Percentiles rank a stretch among this genome's conserved stretches.
phyloP scores from a whole-genome alignment of 1,139 yeast genomes.

The Kodamaea plutei region DNA sequence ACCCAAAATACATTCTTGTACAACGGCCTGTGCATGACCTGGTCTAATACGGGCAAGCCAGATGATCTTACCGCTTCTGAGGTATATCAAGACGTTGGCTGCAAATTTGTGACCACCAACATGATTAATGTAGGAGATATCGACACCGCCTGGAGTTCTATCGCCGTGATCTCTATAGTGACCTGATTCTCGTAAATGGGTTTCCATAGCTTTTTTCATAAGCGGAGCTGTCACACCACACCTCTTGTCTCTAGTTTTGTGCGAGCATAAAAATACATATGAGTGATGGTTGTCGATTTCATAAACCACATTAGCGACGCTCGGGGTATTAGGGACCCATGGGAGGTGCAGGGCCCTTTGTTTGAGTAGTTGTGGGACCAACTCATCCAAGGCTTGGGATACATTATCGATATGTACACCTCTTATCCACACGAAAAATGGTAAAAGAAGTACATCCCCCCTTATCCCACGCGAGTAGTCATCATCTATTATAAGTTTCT shows the following conservation, averaged over 20 bases:
- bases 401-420: constrained; percentile 47
- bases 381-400: constrained; percentile 36
- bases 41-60: constrained; percentile 91
- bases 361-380: constrained; percentile 41
- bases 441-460: constrained; percentile 65
- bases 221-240: constrained; percentile 96
- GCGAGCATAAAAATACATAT: constrained; percentile 79
- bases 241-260: constrained; percentile 82
- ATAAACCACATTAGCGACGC: constrained; percentile 15
- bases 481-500: constrained; percentile 33
- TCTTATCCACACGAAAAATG: constrained; percentile 72
- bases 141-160: constrained; percentile 67
- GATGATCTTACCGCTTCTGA: constrained; percentile 68
- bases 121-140: constrained; percentile 70
- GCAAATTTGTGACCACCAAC: constrained; percentile 95
- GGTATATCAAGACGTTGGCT: constrained; percentile 79
- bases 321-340: constrained; percentile 1
- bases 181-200: constrained; percentile 65
- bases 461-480: constrained; percentile 38
- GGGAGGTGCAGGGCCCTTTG: constrained; percentile 14
- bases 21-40: constrained; percentile 64
- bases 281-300: constrained; percentile 39
- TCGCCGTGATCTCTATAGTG: constrained; percentile 73
- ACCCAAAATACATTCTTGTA: constrained; percentile 64
- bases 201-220: constrained; percentile 73